These are phyloP conservation scores for Wickerhamomyces hampshirensis DNA, from an alignment of 805 yeast genomes.

Conservation along the genomic window DNA sequence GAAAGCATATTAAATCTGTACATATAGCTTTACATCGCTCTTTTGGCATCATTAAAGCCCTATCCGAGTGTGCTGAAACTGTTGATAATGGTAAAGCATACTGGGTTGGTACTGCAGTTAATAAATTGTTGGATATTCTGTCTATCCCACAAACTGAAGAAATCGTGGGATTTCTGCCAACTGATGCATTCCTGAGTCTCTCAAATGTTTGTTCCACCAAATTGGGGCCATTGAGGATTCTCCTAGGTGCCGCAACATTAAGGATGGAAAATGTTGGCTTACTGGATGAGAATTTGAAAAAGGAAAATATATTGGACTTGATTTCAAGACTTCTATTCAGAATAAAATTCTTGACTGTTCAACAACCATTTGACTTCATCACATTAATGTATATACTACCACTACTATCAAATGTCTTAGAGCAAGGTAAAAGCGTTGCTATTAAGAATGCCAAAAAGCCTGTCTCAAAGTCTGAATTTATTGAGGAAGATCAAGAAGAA, in stretches of 20 bases:
- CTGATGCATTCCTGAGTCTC: conserved; percentile 48
- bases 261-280: conserved; percentile 45
- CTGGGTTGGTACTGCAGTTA: conserved; percentile 74
- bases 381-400: conserved; percentile 76
- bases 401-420: conserved; percentile 60
- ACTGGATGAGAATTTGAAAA: conserved; percentile 41
- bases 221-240: conserved; percentile 43
- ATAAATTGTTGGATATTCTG: conserved; percentile 41
- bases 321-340: conserved; percentile 68
- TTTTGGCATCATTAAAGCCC: conserved; percentile 45
- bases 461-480: conserved; percentile 57
- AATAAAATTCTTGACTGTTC: conserved; percentile 69
- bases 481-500: conserved; percentile 83
- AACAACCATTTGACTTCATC: conserved; percentile 60
- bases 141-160: conserved; percentile 28
- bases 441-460: conserved; percentile 48
- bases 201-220: conserved; percentile 49
- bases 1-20: conserved; percentile 39
- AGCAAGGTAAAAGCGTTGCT: conserved; percentile 57
- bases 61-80: conserved; percentile 43
- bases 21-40: conserved; percentile 42
- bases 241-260: conserved; percentile 67
- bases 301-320: conserved; percentile 50
- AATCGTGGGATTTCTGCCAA: conserved; percentile 40
- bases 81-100: conserved; percentile 58